A percentile compares a stretch with the other conserved stretches of the same genome.
These are phyloP conservation scores for Ceratopteris richardii DNA, from an alignment of 75 land plant genomes.

Conservation along the genomic window DNA sequence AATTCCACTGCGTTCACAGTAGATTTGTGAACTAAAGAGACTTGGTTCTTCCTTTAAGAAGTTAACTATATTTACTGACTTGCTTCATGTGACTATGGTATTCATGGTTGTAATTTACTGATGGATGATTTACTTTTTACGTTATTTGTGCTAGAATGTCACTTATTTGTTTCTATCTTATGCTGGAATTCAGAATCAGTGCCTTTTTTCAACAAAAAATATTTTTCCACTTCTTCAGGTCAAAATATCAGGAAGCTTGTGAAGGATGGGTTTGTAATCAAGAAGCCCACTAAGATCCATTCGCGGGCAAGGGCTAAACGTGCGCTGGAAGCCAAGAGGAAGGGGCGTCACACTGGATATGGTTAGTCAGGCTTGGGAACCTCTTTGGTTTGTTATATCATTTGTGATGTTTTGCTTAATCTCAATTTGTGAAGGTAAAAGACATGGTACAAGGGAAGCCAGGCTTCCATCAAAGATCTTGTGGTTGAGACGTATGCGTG, in stretches of 20 bases:
- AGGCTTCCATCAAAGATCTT: conserved; percentile 52
- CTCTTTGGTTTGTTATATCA: neutral
- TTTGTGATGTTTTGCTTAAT: conserved; percentile 3
- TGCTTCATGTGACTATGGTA: too few relatives aligned
- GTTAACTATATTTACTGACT: too few relatives aligned
- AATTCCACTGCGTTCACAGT: too few relatives aligned
- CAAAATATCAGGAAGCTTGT: conserved; percentile 58
- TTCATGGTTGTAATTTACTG: too few relatives aligned
- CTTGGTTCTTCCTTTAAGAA: too few relatives aligned
- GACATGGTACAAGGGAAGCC: conserved; percentile 58
- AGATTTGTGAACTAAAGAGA: too few relatives aligned
- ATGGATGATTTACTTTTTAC: too few relatives aligned
- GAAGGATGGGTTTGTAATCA: conserved; percentile 58
- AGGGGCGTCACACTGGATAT: conserved; percentile 57
- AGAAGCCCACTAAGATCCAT: conserved; percentile 52
- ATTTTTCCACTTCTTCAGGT: conserved; percentile 17
- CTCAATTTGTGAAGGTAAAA: conserved; percentile 21
- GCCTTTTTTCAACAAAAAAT: neutral
- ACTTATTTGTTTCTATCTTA: too few relatives aligned
- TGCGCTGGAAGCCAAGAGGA: conserved; percentile 55
- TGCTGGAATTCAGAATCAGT: neutral
- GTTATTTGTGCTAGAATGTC: too few relatives aligned
- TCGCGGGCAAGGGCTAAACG: conserved; percentile 57
- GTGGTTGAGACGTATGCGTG: conserved; percentile 52
- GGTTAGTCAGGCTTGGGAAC: conserved; percentile 13